Percentiles rank a stretch among this genome's conserved stretches.
phyloP scores from a whole-genome alignment of 441 rosid species.

The Euphorbia corollata region DNA sequence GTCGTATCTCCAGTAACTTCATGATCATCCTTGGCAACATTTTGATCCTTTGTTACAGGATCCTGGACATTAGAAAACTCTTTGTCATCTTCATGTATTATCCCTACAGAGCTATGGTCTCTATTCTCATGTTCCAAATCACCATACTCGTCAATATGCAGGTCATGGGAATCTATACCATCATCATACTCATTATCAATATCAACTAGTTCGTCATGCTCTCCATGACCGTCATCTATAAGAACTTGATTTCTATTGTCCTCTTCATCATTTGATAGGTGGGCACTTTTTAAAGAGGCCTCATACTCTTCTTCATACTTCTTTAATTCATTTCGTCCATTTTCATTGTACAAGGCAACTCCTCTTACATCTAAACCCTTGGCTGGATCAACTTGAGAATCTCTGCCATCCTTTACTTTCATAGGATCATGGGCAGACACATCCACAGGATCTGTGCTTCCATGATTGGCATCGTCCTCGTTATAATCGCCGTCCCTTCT shows the following conservation, averaged over 20 bases:
- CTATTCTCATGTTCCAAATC: slow-evolving; percentile 38
- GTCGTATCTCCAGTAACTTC: slow-evolving; percentile 27
- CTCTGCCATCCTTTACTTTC: slow-evolving; percentile 24
- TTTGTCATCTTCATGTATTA: slow-evolving; percentile 19
- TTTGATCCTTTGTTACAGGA: slow-evolving; percentile 28
- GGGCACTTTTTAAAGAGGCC: slow-evolving; percentile 51
- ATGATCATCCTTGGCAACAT: slow-evolving; percentile 28
- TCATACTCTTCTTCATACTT: slow-evolving; percentile 77
- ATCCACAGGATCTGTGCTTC: slow-evolving; percentile 18
- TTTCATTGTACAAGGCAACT: slow-evolving; percentile 73
- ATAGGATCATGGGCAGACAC: slow-evolving; percentile 22
- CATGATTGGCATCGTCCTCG: slow-evolving; percentile 47
- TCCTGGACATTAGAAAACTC: slow-evolving; percentile 27
- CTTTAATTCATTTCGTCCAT: slow-evolving; percentile 73
- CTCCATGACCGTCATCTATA: slow-evolving; percentile 23
- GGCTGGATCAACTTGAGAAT: slow-evolving; percentile 17
- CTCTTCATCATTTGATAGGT: slow-evolving; percentile 22
- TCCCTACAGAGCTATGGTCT: slow-evolving; percentile 20
- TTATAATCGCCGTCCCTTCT: slow-evolving; percentile 78
- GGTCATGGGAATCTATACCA: slow-evolving; percentile 47
- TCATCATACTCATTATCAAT: slow-evolving; percentile 50
- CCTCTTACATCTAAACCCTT: slow-evolving; percentile 33
- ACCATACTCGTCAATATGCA: slow-evolving; percentile 43
- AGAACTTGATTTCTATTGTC: slow-evolving; percentile 19
- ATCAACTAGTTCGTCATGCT: slow-evolving; percentile 32